Base-by-base conservation (phyloP, 495 filamentous ascomycete genomes). In the Xylaria venustula region DNA sequence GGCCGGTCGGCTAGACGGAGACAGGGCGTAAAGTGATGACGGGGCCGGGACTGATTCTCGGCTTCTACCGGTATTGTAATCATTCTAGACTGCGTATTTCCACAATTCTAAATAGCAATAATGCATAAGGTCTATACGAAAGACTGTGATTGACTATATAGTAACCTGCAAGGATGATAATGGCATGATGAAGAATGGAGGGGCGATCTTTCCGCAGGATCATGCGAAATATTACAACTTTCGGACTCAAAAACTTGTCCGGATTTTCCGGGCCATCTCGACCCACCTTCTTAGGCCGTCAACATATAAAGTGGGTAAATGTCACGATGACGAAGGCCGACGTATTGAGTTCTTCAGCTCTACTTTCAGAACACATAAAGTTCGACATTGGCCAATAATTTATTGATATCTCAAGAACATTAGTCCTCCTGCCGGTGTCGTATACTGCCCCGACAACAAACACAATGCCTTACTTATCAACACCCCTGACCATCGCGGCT, bases 401-500 rank as follows among this genome's bases (percentile, higher is more conserved):
- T 5, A 11, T 11, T 34, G 5, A 11, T 34, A 5, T 34, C 30
- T 34, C 30, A 34, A 25, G 40, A 15, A 45, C 40, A 9, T 28
- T n/a, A 26, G 2, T 28, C 15, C 34, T 42, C n/a, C 6, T 30
- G n/a, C n/a, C 3, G n/a, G 34, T 36, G 8, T n/a, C 32, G 23
- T 19, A n/a, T 28, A 52, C 20, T 0, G 7, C 47, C 19, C 49
- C 25, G 9, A 15, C 23, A 12, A 34, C 30, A 46, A 7, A 15
- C 20, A 30, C 14, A 2, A 69, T 70, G 68, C 68, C 63, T 6
- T 64, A 64, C 45, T 34, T 60, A 20, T 70, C 68, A 20, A 70
- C 68, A 7, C 67, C 64, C 22, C 22, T 70, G 19, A 64, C 63
- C 4, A 50, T 68, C 19, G 58, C 65, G 0, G 65, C 68, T 17